A percentile compares a stretch with the other conserved stretches of the same genome.
Conservation (phyloP, 148 eudicot species). For the Cornus suecica region DNA sequence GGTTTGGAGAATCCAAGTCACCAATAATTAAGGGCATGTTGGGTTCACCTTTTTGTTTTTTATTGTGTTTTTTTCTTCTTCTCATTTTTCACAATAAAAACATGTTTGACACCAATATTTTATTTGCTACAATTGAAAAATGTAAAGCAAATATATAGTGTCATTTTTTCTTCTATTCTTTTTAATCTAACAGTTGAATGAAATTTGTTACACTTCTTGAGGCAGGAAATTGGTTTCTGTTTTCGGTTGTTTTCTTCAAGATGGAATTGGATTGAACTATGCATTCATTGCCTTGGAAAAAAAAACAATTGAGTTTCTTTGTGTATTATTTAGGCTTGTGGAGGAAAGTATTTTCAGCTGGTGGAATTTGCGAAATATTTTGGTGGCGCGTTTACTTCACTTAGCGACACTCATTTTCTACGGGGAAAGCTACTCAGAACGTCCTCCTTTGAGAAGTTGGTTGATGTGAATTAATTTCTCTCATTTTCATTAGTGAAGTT, state of each 20-base stretch:
- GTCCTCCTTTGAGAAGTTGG: conserved; percentile 40
- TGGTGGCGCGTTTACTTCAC: conserved; percentile 49
- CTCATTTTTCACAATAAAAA: too few relatives aligned
- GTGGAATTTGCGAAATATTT: conserved; percentile 66
- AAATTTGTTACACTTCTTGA: too few relatives aligned
- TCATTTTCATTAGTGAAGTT: not conserved
- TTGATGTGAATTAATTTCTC: conserved; percentile 50
- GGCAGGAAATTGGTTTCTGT: too few relatives aligned
- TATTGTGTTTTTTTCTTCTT: too few relatives aligned
- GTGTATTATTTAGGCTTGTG: conserved; percentile 23
- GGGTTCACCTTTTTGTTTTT: too few relatives aligned
- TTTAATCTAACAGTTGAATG: not conserved
- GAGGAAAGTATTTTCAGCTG: conserved; percentile 57
- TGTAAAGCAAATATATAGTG: too few relatives aligned
- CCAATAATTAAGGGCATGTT: too few relatives aligned
- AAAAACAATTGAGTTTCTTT: not conserved
- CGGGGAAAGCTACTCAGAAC: conserved; percentile 9
- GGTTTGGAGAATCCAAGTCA: too few relatives aligned
- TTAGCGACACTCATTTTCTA: conserved; percentile 55
- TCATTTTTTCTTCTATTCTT: not conserved
- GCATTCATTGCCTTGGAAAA: not conserved
- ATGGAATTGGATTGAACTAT: too few relatives aligned
- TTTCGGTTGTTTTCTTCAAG: too few relatives aligned
- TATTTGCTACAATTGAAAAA: too few relatives aligned
- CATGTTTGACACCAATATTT: too few relatives aligned